Base-by-base conservation (phyloP, 345 rosid species). In the Salix caprea region DNA sequence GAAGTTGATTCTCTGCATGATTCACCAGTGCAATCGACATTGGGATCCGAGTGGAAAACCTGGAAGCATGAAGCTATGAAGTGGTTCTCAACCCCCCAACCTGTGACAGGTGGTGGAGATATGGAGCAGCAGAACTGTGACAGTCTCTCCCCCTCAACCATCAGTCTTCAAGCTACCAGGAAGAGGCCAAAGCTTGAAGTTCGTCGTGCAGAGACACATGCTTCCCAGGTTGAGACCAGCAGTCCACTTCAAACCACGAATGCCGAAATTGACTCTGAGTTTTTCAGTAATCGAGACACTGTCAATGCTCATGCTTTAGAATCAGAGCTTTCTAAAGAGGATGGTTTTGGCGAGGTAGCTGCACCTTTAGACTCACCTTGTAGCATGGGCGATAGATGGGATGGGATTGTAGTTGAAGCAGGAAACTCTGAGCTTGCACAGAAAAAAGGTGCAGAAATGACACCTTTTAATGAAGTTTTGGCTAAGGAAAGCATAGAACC, bases 141-240 rank as follows among this genome's bases (percentile, higher is more conserved):
- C 68, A 85, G 81, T 76, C 74, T 87, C 73, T 83, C 86, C 74
- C 74, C 88, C 72, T 83, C 86, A 66, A 75, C 84, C 74, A 66
- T 83, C 8, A 87, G 82, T 82, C 76, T 86, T 70, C 97, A 90
- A 72, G 84, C 84, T 68, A 79, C 86, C 71, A 88, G 86, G 82
- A 96, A 96, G 84, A 89, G 98, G 82, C 93, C 88, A 37, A 96
- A 94, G 82, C 98, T 96, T 64, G 99, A 94, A 86, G 86, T 96
- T 64, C 97, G 97, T 30, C 97, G 97, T 62, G 96, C 97, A 14
- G 99, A 93, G 80, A 74, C 87, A 73, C 94, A 91, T 75, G 60
- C 87, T 79, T 86, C 86, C 52, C 95, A 82, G 58, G 70, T 86
- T 77, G 94, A 90, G 77, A 70, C 82, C 70, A 86, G 80, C 80